Base-by-base conservation (phyloP, 257 asterid species). In the Anisodus acutangulus region DNA sequence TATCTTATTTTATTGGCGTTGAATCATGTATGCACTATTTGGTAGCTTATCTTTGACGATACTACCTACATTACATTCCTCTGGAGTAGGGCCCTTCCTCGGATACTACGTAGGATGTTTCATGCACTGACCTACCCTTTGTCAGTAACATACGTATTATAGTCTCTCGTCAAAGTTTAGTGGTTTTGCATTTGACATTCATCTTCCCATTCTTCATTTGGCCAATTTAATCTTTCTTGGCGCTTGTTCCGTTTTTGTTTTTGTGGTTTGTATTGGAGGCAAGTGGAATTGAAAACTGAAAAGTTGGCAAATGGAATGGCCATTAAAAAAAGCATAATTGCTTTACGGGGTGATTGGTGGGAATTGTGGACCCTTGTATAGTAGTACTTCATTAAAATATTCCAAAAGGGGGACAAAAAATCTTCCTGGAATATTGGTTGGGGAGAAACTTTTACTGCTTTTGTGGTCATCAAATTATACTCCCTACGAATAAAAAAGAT, bases 321-420 rank as follows among this genome's bases (percentile, higher is more conserved):
- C 39, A 49, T 74, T 43, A 6, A 55, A 55, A 54, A 45, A 55
- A 41, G 8, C 17, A 74, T 9, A 17, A 74, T 47, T 8, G 51
- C 57, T 74, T 74, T 26, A 4, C 12, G 81, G 11, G 35, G 41
- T 53, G 8, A 26, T 78, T 22, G 37, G n/a, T n/a, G n/a, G n/a
- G n/a, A n/a, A n/a, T n/a, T n/a, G n/a, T 35, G 59, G 82, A 78
- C 82, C 45, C 82, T 17, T 78, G 37, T 10, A 35, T 10, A 41
- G 45, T 41, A 41, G 45, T 41, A 41, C 45, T 26, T 26, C 31
- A 1, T 26, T 26, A 26, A 26, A 26, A 41, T 41, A 78, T 12
- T 5, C 66, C 59, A 49, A 9, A 54, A 31, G 41, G 5, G 64
- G 37, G 60, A 78, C 60, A 45, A 41, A 78, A 37, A 54, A 51